phyloP scores from a whole-genome alignment of 306 rosid species.

The Betula pendula region DNA sequence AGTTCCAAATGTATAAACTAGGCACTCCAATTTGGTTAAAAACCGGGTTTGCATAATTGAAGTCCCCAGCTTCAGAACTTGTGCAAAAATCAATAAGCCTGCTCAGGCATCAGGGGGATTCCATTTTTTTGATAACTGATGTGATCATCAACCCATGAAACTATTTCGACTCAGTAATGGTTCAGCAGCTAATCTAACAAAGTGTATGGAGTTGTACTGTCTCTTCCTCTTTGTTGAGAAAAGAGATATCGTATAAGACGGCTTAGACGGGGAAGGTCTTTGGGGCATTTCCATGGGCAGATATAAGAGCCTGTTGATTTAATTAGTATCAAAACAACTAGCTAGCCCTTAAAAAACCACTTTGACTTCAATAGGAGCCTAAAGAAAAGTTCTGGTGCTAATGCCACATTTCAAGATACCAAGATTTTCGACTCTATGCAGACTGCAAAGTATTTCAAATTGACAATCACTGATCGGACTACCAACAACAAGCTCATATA shows the following conservation, averaged over 20 bases:
- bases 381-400: background rate
- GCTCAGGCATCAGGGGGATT: background rate
- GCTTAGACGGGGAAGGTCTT: background rate
- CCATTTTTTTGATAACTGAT: background rate
- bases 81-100: background rate
- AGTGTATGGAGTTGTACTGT: no score
- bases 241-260: no score
- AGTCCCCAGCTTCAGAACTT: background rate
- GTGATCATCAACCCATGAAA: background rate
- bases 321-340: background rate
- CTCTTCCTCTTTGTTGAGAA: no score
- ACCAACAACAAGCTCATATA: background rate
- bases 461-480: no score
- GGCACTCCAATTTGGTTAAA: slow-evolving; percentile 2
- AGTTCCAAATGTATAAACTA: slow-evolving; percentile 66
- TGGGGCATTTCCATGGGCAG: background rate
- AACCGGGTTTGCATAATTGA: background rate
- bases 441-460: background rate
- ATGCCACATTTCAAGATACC: background rate
- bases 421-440: background rate
- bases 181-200: background rate
- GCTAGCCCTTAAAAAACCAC: background rate
- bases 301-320: background rate
- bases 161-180: background rate
- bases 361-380: background rate